Base-by-base conservation (phyloP, 108 stramenopile genomes). In the Schizochytrium sp. region DNA sequence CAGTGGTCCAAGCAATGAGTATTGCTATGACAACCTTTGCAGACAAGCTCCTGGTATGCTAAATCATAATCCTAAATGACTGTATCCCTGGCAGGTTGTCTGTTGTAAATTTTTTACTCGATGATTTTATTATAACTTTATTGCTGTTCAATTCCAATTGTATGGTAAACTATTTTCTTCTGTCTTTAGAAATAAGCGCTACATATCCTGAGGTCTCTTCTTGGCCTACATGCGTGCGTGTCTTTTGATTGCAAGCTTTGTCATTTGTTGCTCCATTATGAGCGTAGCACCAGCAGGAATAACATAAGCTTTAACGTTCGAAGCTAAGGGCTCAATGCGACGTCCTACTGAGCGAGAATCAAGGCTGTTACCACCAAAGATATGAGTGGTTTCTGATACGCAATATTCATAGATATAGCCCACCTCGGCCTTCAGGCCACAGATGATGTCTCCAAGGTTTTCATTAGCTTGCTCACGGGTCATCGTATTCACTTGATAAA, bases 11-110 rank as follows among this genome's bases (percentile, higher is more conserved):
- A 38, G 87, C 87, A 53, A 45, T 90, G 17, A 87, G 83, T 61
- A 76, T 90, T n/a, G 89, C 89, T 4, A 38, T 90, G 61, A 87
- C 89, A 4, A 87, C 89, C 47, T 90, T 90, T 58, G 50, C 73
- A 19, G 40, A 44, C 42, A 90, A 90, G 73, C 60, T 90, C n/a
- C 56, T 87, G 3, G 89, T 90, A 0, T 53, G 72, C 47, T 90
- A 44, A 90, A 17, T 3, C 38, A 53, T 61, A 28, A 28, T 42
- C 10, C n/a, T 59, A 72, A 28, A 28, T 28, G 28, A 28, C 28
- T 28, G 28, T 28, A 28, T 28, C 28, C 28, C 28, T 28, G 28
- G 28, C 28, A 28, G 28, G 28, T 28, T 28, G 28, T 28, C 28
- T 28, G 28, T 28, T 28, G 28, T 28, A 28, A 28, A 28, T 28